Conservation (phyloP, 2,329 filamentous ascomycete species). For the Grosmannia penicillata region DNA sequence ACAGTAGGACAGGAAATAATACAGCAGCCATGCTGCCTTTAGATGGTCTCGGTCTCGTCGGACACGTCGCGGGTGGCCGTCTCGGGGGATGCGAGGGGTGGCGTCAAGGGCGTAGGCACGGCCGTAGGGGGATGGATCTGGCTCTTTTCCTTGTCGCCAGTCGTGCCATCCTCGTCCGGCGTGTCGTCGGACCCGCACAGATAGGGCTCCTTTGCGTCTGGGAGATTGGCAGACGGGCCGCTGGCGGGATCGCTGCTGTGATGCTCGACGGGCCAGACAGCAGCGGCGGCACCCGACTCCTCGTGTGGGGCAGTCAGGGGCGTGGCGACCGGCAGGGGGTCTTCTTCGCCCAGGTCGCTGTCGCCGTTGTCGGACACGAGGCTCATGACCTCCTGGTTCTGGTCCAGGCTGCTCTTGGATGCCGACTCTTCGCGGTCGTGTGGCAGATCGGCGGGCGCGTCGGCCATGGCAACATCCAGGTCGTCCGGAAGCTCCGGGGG, state of each 20-base stretch:
- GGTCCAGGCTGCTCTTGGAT: conserved; percentile 1
- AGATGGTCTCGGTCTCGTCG: neutral
- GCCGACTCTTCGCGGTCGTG: neutral
- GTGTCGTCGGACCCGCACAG: neutral
- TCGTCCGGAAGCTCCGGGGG: too few species aligned
- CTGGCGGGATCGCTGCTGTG: conserved; percentile 4
- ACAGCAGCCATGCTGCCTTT: neutral
- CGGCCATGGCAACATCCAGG: conserved; percentile 5
- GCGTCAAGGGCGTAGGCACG: conserved; percentile 7
- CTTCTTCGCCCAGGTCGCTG: conserved; percentile 9
- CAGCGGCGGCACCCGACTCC: conserved; percentile 1
- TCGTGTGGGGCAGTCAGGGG: conserved; percentile 4
- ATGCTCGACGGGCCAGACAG: conserved; percentile 6
- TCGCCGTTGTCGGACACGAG: conserved; percentile 11
- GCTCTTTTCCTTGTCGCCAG: neutral
- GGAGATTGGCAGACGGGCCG: neutral
- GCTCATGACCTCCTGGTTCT: conserved; percentile 9
- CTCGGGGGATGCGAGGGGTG: conserved; percentile 6
- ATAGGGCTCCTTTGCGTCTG: neutral
- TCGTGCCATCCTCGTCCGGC: neutral
- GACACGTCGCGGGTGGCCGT: neutral
- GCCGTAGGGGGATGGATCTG: neutral
- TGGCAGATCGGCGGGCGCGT: neutral
- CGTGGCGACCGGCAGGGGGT: conserved; percentile 7
- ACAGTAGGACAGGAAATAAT: too few species aligned